Percentiles rank a stretch among this genome's conserved stretches.
phyloP scores from a whole-genome alignment of 129 eudicot genomes.

The Saussurea involucrata region DNA sequence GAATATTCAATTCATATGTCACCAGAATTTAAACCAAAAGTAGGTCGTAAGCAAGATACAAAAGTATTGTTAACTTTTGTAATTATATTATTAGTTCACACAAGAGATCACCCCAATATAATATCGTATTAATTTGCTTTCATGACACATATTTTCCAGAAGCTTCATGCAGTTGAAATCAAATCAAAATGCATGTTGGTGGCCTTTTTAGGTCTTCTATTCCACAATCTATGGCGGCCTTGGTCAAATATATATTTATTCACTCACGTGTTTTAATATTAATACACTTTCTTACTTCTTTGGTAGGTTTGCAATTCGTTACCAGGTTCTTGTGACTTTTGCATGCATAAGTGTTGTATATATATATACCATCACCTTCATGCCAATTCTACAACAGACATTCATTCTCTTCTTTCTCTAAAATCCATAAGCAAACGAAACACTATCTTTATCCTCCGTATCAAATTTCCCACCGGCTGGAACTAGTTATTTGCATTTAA shows the following conservation, averaged over 20 bases:
- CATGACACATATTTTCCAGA: background rate
- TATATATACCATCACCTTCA: slow-evolving; percentile 10
- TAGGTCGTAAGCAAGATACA: background rate
- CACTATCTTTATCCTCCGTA: background rate
- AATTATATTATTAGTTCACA: background rate
- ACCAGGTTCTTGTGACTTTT: background rate
- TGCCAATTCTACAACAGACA: too few relatives aligned
- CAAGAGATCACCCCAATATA: background rate
- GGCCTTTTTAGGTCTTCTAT: background rate
- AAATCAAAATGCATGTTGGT: slow-evolving; percentile 5
- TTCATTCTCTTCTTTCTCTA: background rate
- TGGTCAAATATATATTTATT: slow-evolving; percentile 4
- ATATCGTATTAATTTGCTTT: background rate
- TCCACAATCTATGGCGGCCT: slow-evolving; percentile 12
- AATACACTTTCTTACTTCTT: background rate
- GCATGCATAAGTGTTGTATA: slow-evolving; percentile 6
- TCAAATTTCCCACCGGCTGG: background rate
- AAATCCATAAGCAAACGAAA: background rate
- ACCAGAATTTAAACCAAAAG: background rate
- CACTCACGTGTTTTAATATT: slow-evolving; percentile 7
- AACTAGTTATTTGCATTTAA: background rate
- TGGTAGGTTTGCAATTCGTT: background rate
- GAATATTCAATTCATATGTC: background rate
- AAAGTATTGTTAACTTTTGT: background rate
- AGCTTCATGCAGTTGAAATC: background rate